Base-by-base conservation (phyloP, 352 stramenopile species). In the Lagenidium giganteum region DNA sequence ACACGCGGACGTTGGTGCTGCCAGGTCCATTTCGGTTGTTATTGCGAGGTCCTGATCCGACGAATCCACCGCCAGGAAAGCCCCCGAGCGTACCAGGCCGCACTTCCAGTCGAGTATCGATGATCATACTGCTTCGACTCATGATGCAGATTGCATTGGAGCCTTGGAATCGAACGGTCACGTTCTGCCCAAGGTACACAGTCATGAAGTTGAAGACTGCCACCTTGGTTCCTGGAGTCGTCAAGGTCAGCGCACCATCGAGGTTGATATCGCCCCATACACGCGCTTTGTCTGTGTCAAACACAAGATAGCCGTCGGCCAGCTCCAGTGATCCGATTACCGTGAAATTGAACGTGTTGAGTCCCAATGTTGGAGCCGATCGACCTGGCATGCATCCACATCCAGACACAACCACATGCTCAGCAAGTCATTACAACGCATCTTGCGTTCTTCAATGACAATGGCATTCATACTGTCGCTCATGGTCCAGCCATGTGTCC, bases 171-270 rank as follows among this genome's bases (percentile, higher is more conserved):
- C 74, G 73, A 5, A 98, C 67, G 11, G 63, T 66, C 0, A 98
- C 90, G 28, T 85, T 64, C 16, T 51, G 44, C 13, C 73, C 75
- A 23, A 98, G 67, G 54, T 93, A 92, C 21, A 98, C 83, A 7
- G 73, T 95, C 61, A 98, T 89, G 53, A 98, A 98, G 44, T 96
- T 96, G 67, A 97, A 98, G 1, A 98, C 60, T 0, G 93, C 93
- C 45, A 98, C 89, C 13, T 90, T 79, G 1, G 89, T 97, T 2
- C 85, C 87, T 31, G 75, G 65, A 1, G 31, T 53, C 5, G 81
- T 96, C 31, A 59, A 67, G 0, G 67, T 47, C 8, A 98, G 42
- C 36, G 76, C 55, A 6, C 81, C 81, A 16, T 72, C 52, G 9
- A 88, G 31, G 2, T 56, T 60, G 21, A 88, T 54, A 29, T 93